phyloP scores from a whole-genome alignment of 257 asterid genomes.

The Jacaranda mimosifolia region DNA sequence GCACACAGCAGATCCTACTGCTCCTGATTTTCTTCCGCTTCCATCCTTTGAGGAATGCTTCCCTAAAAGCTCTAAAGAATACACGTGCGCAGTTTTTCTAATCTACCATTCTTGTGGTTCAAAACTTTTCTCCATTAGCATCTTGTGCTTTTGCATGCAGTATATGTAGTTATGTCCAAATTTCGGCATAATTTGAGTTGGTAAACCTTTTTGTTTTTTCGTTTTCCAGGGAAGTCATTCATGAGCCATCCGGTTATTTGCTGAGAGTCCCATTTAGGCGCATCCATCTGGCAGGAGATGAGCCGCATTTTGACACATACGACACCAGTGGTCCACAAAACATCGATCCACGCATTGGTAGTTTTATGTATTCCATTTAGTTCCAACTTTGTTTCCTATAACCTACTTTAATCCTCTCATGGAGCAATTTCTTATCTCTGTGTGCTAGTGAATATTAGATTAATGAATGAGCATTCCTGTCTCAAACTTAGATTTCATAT shows the following conservation, averaged over 20 bases:
- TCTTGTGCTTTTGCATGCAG: neutral
- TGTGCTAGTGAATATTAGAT: constrained; percentile 15
- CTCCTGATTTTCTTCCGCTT: constrained; percentile 92
- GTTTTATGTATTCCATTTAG: neutral
- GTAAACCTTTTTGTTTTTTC: constrained; percentile 7
- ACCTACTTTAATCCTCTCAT: neutral
- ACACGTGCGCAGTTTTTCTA: constrained; percentile 54
- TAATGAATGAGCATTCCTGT: neutral
- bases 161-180: neutral
- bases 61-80: constrained; percentile 90
- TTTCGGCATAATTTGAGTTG: neutral
- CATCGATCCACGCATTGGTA: constrained; percentile 76
- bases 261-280: constrained; percentile 92
- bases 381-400: neutral
- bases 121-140: neutral
- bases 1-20: constrained; percentile 89
- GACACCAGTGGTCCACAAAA: constrained; percentile 98
- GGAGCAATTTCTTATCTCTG: neutral
- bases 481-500: constrained; percentile 5
- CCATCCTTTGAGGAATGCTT: constrained; percentile 96
- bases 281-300: constrained; percentile 83
- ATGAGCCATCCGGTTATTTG: constrained; percentile 79
- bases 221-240: constrained; percentile 79
- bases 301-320: constrained; percentile 90
- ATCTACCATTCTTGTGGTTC: neutral